Evolutionary conservation across 1,284 basidiomycete genomes (phyloP), one percentile per base, ranked within the genome.

Genomic region (Neolentinus lepideus): DNA sequence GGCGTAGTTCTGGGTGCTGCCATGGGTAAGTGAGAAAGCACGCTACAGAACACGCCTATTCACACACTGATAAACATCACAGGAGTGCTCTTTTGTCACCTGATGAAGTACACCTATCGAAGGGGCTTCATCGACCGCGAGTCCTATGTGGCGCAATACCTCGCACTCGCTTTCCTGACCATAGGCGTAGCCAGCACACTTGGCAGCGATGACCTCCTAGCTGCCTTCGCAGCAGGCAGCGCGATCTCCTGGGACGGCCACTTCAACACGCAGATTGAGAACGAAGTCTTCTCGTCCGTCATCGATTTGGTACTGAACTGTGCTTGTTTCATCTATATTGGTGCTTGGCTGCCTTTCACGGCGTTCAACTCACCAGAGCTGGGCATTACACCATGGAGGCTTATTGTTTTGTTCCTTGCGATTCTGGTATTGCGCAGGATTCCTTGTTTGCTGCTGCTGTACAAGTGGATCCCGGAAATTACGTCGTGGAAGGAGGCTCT

Each of bases 171-270:
- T 1, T 71, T 95, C 29, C 81, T 95, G 62, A 88, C 85, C 1
- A 85, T 89, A 47, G 93, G 93, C 3, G 70, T 91, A 27, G 84
- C 88, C 14, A 88, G 83, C 31, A 79, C 90, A 1, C 71, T 94
- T 19, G 93, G 92, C 1, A 87, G 80, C 57, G 93, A 96, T 65
- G 93, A 96, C 66, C 77, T 97, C 8, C 73, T 97, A 16, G 92
- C 93, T 11, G 87, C 93, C 0, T 98, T 98, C 67, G 94, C 94
- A 26, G 94, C 93, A 65, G 87, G 87, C 1, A 86, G 80, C 55
- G 92, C 94, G 0, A 89, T 97, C 61, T 92, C 93, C 1, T 98
- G 94, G 95, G 94, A 98, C 65, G 90, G 92, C 36, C 82, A 94
- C 67, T 97, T 96, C 73, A 91, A 92, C 65, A 75, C 77, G 46